A percentile compares a stretch with the other conserved stretches of the same genome.
phyloP scores from a whole-genome alignment of 2,329 filamentous ascomycete genomes.

The Colletotrichum graminicola region DNA sequence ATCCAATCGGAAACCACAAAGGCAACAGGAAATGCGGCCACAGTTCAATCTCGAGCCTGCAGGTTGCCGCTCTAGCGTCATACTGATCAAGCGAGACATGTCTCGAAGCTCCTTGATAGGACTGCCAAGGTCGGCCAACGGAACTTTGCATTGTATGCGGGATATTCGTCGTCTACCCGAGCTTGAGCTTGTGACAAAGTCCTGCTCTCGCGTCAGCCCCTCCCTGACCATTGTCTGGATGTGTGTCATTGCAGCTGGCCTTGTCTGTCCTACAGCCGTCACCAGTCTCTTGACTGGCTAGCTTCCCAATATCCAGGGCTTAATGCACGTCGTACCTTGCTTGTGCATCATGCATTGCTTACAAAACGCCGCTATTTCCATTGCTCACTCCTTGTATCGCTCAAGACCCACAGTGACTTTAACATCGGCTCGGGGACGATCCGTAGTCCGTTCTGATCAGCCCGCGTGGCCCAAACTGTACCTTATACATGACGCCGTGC shows the following conservation, averaged over 20 bases:
- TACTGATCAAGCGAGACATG: constrained; percentile 41
- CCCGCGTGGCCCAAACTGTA: constrained; percentile 2
- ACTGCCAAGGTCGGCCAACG: constrained; percentile 29
- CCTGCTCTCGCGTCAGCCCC: constrained; percentile 20
- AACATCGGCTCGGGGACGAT: not conserved
- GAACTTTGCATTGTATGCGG: constrained; percentile 41
- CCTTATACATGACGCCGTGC: not conserved
- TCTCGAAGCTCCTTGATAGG: constrained; percentile 42
- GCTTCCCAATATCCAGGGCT: constrained; percentile 17
- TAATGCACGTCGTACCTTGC: constrained; percentile 27
- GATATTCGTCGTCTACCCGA: constrained; percentile 41
- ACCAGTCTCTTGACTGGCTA: constrained; percentile 17
- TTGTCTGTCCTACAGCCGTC: constrained; percentile 27
- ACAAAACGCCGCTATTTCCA: constrained; percentile 26
- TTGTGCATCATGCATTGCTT: constrained; percentile 34
- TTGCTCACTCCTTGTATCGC: not conserved
- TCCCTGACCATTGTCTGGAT: constrained; percentile 21
- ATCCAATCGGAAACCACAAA: constrained; percentile 1
- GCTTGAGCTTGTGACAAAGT: constrained; percentile 33
- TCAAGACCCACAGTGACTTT: not conserved
- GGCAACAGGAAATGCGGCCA: constrained; percentile 8
- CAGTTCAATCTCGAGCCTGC: constrained; percentile 36
- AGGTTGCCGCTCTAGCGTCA: constrained; percentile 29
- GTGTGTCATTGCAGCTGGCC: constrained; percentile 29
- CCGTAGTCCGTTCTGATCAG: not conserved